Evolutionary conservation across 1,284 basidiomycete species (phyloP), one percentile per base, ranked within the genome.

Genomic region (Anthracocystis walkeri): DNA sequence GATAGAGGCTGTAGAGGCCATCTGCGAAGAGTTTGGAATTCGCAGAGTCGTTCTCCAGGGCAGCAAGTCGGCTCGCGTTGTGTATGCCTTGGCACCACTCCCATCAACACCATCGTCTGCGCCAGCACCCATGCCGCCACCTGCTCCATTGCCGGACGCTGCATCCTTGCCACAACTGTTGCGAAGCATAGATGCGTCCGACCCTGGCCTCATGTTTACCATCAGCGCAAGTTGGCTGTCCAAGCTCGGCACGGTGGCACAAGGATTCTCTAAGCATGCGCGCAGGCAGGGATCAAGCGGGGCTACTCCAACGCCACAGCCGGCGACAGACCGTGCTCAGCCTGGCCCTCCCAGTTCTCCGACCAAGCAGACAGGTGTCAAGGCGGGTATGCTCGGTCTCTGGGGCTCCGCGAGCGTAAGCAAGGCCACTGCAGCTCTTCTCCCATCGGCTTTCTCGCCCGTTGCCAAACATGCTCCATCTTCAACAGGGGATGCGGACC

Each of bases 1-100:
- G 1, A 56, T 45, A 3, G 79, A 79, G 20, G 46, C 74, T 1
- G 83, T 92, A 49, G 86, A 89, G 40, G 79, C 83, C 16, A 85
- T 92, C 7, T 81, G 89, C 25, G 89, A 90, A 49, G 90, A 92
- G 80, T 87, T 94, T 14, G 92, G 92, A 5, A 86, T 94, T 29
- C 87, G 90, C 7, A 91, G 88, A 78, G 86, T 88, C 0, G 78
- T 85, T 12, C 65, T 82, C 8, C 79, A 83, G 29, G 85, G 85
- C 0, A 80, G 80, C 61, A 85, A 84, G 67, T 80, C 80, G 12
- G 83, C 82, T 20, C 65, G 82, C n/a, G 80, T 86, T 18, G 80
- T 85, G 41, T 85, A 85, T 40, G 77, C 72, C 3, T 31, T 80
- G 4, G 67, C 74, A 25, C 59, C 66, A 35, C 58, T 79, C 21